Evolutionary conservation across 106 monocot species (phyloP).

Genomic region (Amphibolis antarctica): DNA sequence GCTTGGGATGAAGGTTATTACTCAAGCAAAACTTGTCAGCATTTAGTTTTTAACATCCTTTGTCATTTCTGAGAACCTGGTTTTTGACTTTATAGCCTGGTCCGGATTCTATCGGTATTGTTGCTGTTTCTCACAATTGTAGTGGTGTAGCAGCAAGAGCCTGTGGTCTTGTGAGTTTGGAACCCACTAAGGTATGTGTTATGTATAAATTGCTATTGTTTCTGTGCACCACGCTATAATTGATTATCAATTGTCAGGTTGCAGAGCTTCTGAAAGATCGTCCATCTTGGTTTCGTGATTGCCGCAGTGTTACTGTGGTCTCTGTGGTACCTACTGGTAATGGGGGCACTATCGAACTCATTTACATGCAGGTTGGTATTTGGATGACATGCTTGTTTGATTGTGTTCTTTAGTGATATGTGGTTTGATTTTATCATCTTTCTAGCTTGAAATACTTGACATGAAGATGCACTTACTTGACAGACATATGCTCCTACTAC

Average conservation of each 20-base stretch:
- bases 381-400: background rate
- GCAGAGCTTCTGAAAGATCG: slow-evolving; percentile 87
- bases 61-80: too few relatives aligned
- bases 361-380: slow-evolving; percentile 76
- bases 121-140: slow-evolving; percentile 73
- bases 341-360: slow-evolving; percentile 86
- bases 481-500: slow-evolving; percentile 96
- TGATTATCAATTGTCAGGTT: slow-evolving; percentile 32
- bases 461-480: too few relatives aligned
- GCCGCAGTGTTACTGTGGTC: slow-evolving; percentile 61
- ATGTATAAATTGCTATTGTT: too few relatives aligned
- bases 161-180: slow-evolving; percentile 89
- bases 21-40: too few relatives aligned
- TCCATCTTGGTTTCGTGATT: slow-evolving; percentile 86
- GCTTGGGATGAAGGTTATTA: slow-evolving; percentile 94
- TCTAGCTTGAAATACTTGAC: too few relatives aligned
- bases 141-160: slow-evolving; percentile 90
- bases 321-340: slow-evolving; percentile 74
- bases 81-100: too few relatives aligned
- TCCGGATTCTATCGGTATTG: slow-evolving; percentile 99
- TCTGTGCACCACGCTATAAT: too few relatives aligned
- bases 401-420: too few relatives aligned
- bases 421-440: too few relatives aligned
- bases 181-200: slow-evolving; percentile 95
- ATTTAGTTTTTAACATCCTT: too few relatives aligned